phyloP scores from a whole-genome alignment of 352 stramenopile species.

The Pythium grandisporangium region DNA sequence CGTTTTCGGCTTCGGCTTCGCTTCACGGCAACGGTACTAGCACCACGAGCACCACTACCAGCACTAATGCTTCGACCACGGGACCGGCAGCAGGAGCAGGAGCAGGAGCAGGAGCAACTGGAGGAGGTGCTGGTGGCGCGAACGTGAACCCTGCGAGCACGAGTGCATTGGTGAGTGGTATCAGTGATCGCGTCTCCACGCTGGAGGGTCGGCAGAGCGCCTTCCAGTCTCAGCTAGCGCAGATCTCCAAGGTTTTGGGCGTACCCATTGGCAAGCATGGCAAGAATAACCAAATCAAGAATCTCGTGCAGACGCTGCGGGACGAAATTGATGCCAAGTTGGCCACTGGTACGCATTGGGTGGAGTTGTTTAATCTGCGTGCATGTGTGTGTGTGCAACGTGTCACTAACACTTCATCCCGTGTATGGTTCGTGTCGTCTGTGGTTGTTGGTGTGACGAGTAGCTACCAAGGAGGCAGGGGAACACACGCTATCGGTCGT shows the following conservation, averaged over 20 bases:
- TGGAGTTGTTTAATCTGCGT: too few relatives aligned
- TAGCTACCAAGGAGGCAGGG: constrained; percentile 24
- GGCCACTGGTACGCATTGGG: constrained; percentile 15
- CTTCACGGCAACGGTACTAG: neutral
- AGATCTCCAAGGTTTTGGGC: constrained; percentile 64
- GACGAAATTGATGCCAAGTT: constrained; percentile 68
- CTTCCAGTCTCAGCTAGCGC: constrained; percentile 74
- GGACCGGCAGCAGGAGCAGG: too few relatives aligned
- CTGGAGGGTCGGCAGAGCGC: constrained; percentile 65
- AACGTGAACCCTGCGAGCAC: neutral
- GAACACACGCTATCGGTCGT: constrained; percentile 15
- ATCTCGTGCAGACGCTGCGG: constrained; percentile 56
- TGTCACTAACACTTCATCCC: too few relatives aligned
- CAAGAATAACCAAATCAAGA: constrained; percentile 65
- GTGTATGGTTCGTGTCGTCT: too few relatives aligned
- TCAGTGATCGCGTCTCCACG: constrained; percentile 69
- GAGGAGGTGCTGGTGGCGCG: neutral
- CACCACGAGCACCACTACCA: too few relatives aligned
- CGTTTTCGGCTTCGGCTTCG: neutral
- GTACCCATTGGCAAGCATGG: constrained; percentile 55
- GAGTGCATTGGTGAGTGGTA: too few relatives aligned
- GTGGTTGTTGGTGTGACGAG: too few relatives aligned
- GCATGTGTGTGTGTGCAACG: neutral
- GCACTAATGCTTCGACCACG: too few relatives aligned
- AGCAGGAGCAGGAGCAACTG: too few relatives aligned